Evolutionary conservation across 805 yeast genomes (phyloP).

Genomic region (Saccharomycopsis sp.): DNA sequence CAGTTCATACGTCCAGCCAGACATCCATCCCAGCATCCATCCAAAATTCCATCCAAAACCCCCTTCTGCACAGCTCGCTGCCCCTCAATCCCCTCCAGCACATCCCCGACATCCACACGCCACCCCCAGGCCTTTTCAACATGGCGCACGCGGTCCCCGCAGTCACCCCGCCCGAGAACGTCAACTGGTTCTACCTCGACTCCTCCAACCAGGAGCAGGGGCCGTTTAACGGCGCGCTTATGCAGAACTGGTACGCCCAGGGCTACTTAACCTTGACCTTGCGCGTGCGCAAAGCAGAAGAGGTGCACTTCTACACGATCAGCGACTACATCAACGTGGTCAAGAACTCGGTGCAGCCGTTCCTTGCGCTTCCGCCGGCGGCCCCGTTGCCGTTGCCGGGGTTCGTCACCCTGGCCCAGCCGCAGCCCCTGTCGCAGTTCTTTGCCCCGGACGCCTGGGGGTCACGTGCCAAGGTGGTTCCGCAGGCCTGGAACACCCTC

Average conservation of each 20-base stretch:
- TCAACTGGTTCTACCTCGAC: constrained; percentile 71
- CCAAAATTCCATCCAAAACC: too few species aligned
- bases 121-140: constrained; percentile 18
- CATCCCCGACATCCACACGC: constrained; percentile 3
- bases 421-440: constrained; percentile 10
- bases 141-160: constrained; percentile 10
- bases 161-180: constrained; percentile 33
- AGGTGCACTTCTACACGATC: constrained; percentile 42
- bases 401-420: constrained; percentile 13
- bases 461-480: constrained; percentile 8
- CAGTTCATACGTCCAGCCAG: too few species aligned
- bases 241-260: constrained; percentile 72
- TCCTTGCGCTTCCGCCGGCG: constrained; percentile 41
- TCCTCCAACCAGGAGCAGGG: constrained; percentile 69
- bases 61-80: too few species aligned
- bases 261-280: constrained; percentile 53
- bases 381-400: constrained; percentile 22
- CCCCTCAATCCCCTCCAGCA: constrained; percentile 15
- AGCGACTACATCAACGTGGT: constrained; percentile 44
- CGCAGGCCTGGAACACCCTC: constrained; percentile 7
- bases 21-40: too few species aligned
- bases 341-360: constrained; percentile 51
- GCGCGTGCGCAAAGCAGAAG: constrained; percentile 53
- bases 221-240: constrained; percentile 64
- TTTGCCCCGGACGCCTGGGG: constrained; percentile 12